Percentiles rank a stretch among this genome's conserved stretches.
phyloP scores from a whole-genome alignment of 306 rosid species.

The Lathyrus sativus region DNA sequence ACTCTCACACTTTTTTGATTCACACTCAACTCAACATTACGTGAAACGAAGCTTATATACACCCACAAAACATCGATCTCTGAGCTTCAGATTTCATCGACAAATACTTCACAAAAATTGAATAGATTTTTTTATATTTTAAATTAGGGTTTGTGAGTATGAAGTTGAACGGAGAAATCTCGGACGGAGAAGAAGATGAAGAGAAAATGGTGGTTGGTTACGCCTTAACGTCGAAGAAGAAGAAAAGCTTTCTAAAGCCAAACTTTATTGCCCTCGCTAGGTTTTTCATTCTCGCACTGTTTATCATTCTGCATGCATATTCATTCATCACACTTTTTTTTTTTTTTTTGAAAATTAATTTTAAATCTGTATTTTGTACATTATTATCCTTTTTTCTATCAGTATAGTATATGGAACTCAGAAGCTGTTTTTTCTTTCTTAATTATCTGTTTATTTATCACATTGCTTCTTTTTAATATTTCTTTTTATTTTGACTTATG shows the following conservation, averaged over 20 bases:
- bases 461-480: neutral
- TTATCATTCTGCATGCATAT: neutral
- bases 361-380: neutral
- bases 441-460: neutral
- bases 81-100: neutral
- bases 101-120: neutral
- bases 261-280: conserved; percentile 44
- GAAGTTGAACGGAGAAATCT: conserved; percentile 45
- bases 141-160: conserved; percentile 2
- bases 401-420: neutral
- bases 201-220: conserved; percentile 48
- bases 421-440: neutral
- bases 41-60: no score
- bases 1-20: neutral
- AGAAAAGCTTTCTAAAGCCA: conserved; percentile 50
- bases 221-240: conserved; percentile 56
- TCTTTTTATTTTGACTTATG: neutral
- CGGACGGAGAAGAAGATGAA: conserved; percentile 38
- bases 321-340: neutral
- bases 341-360: no score
- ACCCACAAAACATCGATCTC: no score
- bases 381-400: neutral
- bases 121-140: neutral
- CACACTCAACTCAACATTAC: neutral
- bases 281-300: conserved; percentile 9